These are phyloP conservation scores for Wickerhamiella pararugosa DNA, from an alignment of 1,139 yeast genomes.

Conservation along the genomic window DNA sequence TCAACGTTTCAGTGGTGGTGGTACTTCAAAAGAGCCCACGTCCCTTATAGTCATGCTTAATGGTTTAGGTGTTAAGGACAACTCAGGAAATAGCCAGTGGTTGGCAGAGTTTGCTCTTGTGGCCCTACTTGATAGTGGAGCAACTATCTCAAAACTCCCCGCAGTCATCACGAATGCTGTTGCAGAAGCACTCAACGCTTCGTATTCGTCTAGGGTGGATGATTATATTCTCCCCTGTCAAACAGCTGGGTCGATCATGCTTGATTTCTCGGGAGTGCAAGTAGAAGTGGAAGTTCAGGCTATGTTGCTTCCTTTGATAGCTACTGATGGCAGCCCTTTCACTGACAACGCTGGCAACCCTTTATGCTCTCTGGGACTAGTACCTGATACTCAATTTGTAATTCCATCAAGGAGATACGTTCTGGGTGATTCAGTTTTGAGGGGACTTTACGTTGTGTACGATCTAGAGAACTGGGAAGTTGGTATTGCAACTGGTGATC, in stretches of 20 bases:
- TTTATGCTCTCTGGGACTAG: conserved; percentile 12
- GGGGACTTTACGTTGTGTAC: conserved; percentile 56
- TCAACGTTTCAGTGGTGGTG: conserved; percentile 3
- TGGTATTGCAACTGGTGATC: conserved; percentile 34
- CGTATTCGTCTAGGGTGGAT: conserved; percentile 10
- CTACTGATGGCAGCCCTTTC: conserved; percentile 5
- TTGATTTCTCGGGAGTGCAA: conserved; percentile 5
- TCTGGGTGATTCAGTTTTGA: conserved; percentile 56
- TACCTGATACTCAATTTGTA: conserved; percentile 6
- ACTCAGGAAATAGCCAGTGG: neutral
- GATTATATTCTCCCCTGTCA: neutral
- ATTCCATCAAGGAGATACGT: conserved; percentile 16
- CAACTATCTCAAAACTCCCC: conserved; percentile 15
- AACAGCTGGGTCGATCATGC: conserved; percentile 1
- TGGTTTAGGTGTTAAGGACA: neutral
- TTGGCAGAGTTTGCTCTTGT: conserved; percentile 11
- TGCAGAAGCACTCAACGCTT: conserved; percentile 1
- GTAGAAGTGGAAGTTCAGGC: neutral
- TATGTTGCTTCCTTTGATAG: conserved; percentile 16
- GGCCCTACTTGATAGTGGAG: conserved; percentile 20
- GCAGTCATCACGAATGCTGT: conserved; percentile 23
- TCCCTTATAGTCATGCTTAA: conserved; percentile 9
- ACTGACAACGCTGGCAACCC: conserved; percentile 7
- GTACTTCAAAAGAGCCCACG: conserved; percentile 7
- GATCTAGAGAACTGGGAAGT: conserved; percentile 50